Conservation (phyloP, 495 filamentous ascomycete species). For the Penicillium atrosanguineum region DNA sequence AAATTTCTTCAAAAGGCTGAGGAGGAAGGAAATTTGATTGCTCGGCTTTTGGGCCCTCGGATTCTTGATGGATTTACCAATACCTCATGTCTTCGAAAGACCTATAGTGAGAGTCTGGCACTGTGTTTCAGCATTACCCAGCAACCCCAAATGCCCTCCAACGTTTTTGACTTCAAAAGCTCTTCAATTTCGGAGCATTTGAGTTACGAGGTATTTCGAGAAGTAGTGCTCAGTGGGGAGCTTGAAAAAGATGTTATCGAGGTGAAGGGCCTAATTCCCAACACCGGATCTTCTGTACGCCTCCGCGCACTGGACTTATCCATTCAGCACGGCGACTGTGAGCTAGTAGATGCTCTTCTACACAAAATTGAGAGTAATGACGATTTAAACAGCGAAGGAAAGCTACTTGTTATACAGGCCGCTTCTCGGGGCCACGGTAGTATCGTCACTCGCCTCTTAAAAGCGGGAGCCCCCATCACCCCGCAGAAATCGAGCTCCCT, state of each 20-base stretch:
- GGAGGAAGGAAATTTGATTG: slow-evolving; percentile 6
- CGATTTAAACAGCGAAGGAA: neutral
- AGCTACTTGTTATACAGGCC: neutral
- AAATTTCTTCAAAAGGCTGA: slow-evolving; percentile 19
- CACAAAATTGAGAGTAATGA: neutral
- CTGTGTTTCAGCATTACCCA: neutral
- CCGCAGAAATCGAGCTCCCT: neutral
- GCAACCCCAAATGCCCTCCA: neutral
- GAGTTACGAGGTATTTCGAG: slow-evolving; percentile 1
- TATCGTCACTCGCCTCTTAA: neutral
- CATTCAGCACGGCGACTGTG: neutral
- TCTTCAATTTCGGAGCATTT: slow-evolving; percentile 1
- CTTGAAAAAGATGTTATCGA: neutral
- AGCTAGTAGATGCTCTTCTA: neutral
- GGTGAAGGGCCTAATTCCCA: neutral
- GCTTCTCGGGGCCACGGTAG: neutral
- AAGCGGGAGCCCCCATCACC: neutral
- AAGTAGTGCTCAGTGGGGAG: neutral
- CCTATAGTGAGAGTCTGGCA: slow-evolving; percentile 6
- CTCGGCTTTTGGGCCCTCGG: slow-evolving; percentile 4
- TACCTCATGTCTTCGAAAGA: neutral
- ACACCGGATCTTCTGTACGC: neutral
- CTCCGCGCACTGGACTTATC: neutral
- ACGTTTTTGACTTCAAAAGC: neutral
- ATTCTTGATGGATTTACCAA: slow-evolving; percentile 11